Conservation (phyloP, 345 rosid species). For the Hibiscus trionum region DNA sequence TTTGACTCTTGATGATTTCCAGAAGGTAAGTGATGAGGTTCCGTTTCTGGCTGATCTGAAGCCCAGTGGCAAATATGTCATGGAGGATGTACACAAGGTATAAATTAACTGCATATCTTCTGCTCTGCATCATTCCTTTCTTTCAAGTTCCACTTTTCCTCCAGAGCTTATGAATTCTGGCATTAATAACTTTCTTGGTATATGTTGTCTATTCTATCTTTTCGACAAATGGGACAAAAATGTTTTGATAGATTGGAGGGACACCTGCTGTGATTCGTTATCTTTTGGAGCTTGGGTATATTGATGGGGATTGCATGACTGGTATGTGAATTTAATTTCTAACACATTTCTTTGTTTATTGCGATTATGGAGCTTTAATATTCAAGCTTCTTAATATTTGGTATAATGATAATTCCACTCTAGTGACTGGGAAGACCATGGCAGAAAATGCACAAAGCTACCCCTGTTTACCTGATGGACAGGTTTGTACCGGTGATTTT, state of each 20-base stretch:
- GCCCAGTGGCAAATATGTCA: constrained; percentile 97
- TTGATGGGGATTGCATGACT: constrained; percentile 69
- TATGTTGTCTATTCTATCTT: not conserved
- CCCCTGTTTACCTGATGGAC: constrained; percentile 67
- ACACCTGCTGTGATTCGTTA: constrained; percentile 63
- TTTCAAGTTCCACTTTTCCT: not conserved
- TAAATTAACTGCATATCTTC: constrained; percentile 14
- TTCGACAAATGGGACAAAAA: not conserved
- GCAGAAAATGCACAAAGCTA: constrained; percentile 67
- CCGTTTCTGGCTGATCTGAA: constrained; percentile 95
- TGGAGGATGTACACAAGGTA: constrained; percentile 98
- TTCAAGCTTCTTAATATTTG: constrained; percentile 4
- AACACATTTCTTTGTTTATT: not conserved
- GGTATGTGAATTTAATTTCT: constrained; percentile 33
- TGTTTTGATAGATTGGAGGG: constrained; percentile 56
- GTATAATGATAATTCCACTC: constrained; percentile 11
- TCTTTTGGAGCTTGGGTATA: constrained; percentile 58
- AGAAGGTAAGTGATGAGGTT: constrained; percentile 82
- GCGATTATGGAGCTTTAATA: not conserved
- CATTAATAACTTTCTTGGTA: not conserved
- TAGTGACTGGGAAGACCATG: constrained; percentile 91
- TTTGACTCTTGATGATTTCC: constrained; percentile 87
- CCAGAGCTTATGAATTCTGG: not conserved
- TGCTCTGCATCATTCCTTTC: not conserved
- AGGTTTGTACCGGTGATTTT: constrained; percentile 36